Evolutionary conservation across 139 green algal genomes (phyloP), one percentile per base, ranked within the genome.

Genomic region (Chlamydomonas urium): DNA sequence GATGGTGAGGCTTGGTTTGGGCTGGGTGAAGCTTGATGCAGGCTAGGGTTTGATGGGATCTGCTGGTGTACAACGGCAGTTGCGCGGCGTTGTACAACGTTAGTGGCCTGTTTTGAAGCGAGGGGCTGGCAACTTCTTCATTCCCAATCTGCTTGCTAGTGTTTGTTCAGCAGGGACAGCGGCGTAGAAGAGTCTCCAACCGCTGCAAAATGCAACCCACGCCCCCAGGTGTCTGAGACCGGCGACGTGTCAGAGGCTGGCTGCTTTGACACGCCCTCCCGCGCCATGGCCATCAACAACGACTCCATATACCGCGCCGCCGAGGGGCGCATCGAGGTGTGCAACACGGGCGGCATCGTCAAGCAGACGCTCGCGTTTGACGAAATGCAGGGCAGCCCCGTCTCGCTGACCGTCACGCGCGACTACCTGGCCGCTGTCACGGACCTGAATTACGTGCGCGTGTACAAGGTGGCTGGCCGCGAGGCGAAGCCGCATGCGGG

Each of bases 401-500:
- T 72, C 47, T 1, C 75, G 63, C 60, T 91, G 61, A 47, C 80
- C 66, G 67, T 80, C 47, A 73, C 71, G 28, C 69, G 73, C 6
- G 81, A 85, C 69, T 84, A 72, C 74, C 75, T 91, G 34, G 81
- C 79, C 0, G 78, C 79, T 2, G 47, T 80, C 57, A 89, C 84
- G 3, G 60, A 33, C 31, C 59, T 36, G 1, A 71, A 70, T 28
- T 50, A 67, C 4, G 73, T 93, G 61, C 67, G 75, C 6, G 57
- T 91, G 67, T 90, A 84, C 74, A 83, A 80, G 66, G 60, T 91
- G 45, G 77, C 80, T 3, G 82, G 85, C 4, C 74, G 75, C 0
- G 87, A 90, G 77, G 85, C 82, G 24, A 87, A 88, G 71, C 85
- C 82, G 33, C 81, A 90, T 68, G 72, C 79, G 17, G 80, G 78